Base-by-base conservation (phyloP, 139 green algal genomes). In the Deuterostichococcus epilithicus region DNA sequence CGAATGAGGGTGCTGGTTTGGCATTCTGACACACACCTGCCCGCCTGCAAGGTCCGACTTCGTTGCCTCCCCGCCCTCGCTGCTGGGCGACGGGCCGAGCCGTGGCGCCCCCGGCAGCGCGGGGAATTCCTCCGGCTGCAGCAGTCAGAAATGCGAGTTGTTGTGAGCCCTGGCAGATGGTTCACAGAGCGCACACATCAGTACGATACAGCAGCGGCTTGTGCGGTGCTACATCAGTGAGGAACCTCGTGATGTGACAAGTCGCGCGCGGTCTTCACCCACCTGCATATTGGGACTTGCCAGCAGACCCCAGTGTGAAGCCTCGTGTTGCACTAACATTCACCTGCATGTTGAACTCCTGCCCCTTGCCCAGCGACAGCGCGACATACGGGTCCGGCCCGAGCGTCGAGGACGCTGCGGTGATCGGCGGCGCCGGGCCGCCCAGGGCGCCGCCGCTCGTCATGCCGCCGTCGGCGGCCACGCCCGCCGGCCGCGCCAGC, bases 101-200 rank as follows among this genome's bases (percentile, higher is more conserved):
- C 32, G 75, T 2, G 47, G 26, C 1, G 38, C 73, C 47, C 84
- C 86, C 0, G 85, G 85, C 3, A 95, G 82, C 20, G 91, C 91
- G 0, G 91, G 91, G 65, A 95, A 95, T 42, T 95, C 91, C 25
- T 87, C 83, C 47, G 92, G 88, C 34, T 87, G 88, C 77, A 89
- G 81, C 0, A 92, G 87, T 20, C 75, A 85, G 73, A 92, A 92
- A 8, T 89, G 78, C 20, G 34, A 33, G 0, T 39, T 28, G n/a
- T n/a, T n/a, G n/a, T n/a, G n/a, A n/a, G n/a, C n/a, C n/a, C n/a
- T n/a, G n/a, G n/a, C n/a, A n/a, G n/a, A n/a, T n/a, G n/a, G n/a
- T n/a, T n/a, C n/a, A n/a, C n/a, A n/a, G n/a, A n/a, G n/a, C n/a
- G n/a, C n/a, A n/a, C n/a, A n/a, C n/a, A n/a, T n/a, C n/a, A n/a